Percentiles rank a stretch among this genome's conserved stretches.
Evolutionary conservation across 208 protist species (phyloP).

Genomic region (Trypanosoma grayi): DNA sequence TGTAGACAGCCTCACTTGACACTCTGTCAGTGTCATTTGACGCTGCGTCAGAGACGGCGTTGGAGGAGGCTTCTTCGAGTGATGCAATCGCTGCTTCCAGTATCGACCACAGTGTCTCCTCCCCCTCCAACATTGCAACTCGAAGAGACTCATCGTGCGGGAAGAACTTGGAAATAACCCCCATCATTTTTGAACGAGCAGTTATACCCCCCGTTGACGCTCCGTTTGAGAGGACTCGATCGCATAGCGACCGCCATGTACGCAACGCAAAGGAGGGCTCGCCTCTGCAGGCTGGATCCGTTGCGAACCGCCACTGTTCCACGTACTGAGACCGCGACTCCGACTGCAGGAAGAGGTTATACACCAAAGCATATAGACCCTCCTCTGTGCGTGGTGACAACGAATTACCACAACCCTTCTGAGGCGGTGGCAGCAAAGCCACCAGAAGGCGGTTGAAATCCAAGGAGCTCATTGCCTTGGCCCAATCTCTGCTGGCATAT

Average conservation of each 20-base stretch:
- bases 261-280: not conserved
- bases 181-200: slow-evolving; percentile 25
- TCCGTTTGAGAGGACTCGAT: not conserved
- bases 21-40: too few relatives aligned
- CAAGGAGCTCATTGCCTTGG: slow-evolving; percentile 16
- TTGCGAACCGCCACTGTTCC: slow-evolving; percentile 11
- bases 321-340: slow-evolving; percentile 20
- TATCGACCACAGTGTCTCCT: slow-evolving; percentile 16
- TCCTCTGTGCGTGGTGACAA: slow-evolving; percentile 14
- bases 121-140: slow-evolving; percentile 12
- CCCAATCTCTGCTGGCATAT: slow-evolving; percentile 10
- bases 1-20: too few relatives aligned
- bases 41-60: not conserved
- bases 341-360: slow-evolving; percentile 21
- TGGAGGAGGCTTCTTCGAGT: not conserved
- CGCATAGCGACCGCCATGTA: slow-evolving; percentile 14
- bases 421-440: not conserved
- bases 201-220: not conserved
- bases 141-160: slow-evolving; percentile 19
- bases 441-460: slow-evolving; percentile 13
- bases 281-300: not conserved
- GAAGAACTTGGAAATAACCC: slow-evolving; percentile 22
- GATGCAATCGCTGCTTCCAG: slow-evolving; percentile 1
- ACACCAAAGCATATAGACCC: slow-evolving; percentile 20
- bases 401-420: not conserved